Conservation (phyloP, 2,329 filamentous ascomycete genomes). For the Cryphonectria japonica region DNA sequence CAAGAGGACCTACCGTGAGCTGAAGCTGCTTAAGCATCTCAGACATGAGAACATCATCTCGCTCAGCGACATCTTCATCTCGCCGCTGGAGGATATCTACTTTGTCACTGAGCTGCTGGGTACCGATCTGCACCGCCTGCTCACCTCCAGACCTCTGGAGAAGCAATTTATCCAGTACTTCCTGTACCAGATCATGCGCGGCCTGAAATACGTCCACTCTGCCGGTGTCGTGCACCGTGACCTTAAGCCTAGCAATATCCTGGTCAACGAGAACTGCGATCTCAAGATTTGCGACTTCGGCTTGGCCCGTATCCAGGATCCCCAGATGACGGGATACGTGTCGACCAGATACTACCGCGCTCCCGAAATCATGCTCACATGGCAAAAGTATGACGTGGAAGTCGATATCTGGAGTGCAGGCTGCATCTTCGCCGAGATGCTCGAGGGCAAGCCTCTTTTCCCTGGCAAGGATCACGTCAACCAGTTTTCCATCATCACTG, state of each 20-base stretch:
- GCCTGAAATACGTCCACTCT: slow-evolving; percentile 98
- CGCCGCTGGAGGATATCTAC: slow-evolving; percentile 97
- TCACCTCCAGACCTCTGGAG: slow-evolving; percentile 94
- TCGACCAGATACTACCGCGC: slow-evolving; percentile 98
- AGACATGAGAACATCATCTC: slow-evolving; percentile 96
- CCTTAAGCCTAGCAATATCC: slow-evolving; percentile 97
- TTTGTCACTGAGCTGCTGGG: slow-evolving; percentile 97
- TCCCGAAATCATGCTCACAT: slow-evolving; percentile 99
- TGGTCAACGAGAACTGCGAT: slow-evolving; percentile 99
- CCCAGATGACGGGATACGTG: slow-evolving; percentile 99
- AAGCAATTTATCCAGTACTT: slow-evolving; percentile 99
- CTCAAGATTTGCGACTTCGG: slow-evolving; percentile 99
- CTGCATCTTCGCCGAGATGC: slow-evolving; percentile 99
- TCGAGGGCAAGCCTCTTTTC: slow-evolving; percentile 97
- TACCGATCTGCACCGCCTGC: slow-evolving; percentile 91
- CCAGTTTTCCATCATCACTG: slow-evolving; percentile 99
- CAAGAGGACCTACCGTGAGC: slow-evolving; percentile 95
- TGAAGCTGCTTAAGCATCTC: slow-evolving; percentile 96
- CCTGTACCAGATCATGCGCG: slow-evolving; percentile 97
- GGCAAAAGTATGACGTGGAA: slow-evolving; percentile 99
- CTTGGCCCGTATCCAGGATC: slow-evolving; percentile 94
- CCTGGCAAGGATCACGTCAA: slow-evolving; percentile 99
- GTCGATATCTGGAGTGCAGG: slow-evolving; percentile 99
- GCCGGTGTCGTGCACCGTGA: slow-evolving; percentile 97
- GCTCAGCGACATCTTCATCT: slow-evolving; percentile 99